phyloP scores from a whole-genome alignment of 306 rosid species.

The Pueraria montana region DNA sequence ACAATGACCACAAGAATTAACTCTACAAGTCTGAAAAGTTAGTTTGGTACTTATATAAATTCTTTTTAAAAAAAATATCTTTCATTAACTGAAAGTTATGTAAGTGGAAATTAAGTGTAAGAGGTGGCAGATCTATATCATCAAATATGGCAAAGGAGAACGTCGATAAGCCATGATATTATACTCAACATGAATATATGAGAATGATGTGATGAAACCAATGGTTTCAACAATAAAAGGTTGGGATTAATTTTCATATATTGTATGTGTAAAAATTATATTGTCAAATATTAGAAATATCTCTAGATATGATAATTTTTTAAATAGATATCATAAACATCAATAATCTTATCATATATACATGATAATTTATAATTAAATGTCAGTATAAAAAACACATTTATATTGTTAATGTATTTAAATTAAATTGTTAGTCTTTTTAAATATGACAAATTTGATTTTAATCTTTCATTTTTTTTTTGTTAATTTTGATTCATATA shows the following conservation, averaged over 20 bases:
- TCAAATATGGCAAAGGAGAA: too few relatives aligned
- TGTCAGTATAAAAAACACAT: background rate
- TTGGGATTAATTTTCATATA: background rate
- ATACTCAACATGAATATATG: background rate
- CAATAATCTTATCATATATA: background rate
- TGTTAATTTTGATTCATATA: background rate
- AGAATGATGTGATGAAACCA: background rate
- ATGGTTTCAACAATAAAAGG: background rate
- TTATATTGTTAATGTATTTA: background rate
- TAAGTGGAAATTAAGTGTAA: background rate
- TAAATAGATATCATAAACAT: background rate
- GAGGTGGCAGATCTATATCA: background rate
- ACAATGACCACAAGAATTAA: slow-evolving; percentile 3
- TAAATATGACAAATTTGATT: background rate
- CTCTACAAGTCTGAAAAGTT: background rate
- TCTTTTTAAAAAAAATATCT: background rate
- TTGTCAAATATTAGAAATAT: too few relatives aligned
- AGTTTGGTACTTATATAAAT: background rate
- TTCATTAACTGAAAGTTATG: background rate
- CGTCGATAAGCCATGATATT: too few relatives aligned
- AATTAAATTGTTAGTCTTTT: background rate
- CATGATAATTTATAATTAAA: background rate
- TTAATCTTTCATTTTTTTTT: background rate
- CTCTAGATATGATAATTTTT: background rate
- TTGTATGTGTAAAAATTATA: background rate